Conservation (phyloP, 176 grass and related monocot species). For the Dactylis glomerata region DNA sequence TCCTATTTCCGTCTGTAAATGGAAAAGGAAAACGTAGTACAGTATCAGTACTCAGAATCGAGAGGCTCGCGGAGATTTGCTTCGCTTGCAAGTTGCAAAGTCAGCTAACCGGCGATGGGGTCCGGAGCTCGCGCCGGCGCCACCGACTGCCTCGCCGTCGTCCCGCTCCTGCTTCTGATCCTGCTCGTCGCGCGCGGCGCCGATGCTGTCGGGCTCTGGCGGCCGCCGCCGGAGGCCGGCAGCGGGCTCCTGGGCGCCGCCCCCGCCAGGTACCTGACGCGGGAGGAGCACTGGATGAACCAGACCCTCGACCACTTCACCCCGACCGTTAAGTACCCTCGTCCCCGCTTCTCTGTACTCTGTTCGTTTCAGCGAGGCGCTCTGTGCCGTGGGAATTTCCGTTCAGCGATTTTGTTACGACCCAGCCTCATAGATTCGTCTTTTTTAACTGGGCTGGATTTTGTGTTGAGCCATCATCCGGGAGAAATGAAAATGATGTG, state of each 20-base stretch:
- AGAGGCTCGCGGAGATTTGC: conserved; percentile 11
- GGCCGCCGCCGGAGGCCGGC: conserved; percentile 27
- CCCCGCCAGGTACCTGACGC: conserved; percentile 57
- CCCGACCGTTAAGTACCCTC: conserved; percentile 52
- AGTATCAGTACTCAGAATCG: neutral
- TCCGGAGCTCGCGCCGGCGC: neutral
- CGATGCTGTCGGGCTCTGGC: conserved; percentile 44
- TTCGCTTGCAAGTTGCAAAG: conserved; percentile 20
- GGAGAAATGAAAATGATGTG: neutral
- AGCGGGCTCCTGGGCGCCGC: conserved; percentile 18
- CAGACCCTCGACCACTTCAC: conserved; percentile 95
- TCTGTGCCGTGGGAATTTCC: neutral
- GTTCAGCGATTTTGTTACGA: neutral
- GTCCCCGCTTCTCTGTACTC: neutral
- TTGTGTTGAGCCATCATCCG: neutral
- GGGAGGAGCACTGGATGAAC: conserved; percentile 75
- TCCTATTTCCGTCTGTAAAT: neutral
- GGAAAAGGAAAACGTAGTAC: neutral
- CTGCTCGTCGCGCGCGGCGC: conserved; percentile 29
- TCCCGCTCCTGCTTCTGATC: conserved; percentile 9
- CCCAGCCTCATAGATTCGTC: neutral
- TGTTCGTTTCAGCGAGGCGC: neutral
- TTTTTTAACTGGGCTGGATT: neutral
- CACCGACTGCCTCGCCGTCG: neutral
- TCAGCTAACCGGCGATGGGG: conserved; percentile 32